phyloP scores from a whole-genome alignment of 2,329 filamentous ascomycete genomes.

The Zarea fungicola region DNA sequence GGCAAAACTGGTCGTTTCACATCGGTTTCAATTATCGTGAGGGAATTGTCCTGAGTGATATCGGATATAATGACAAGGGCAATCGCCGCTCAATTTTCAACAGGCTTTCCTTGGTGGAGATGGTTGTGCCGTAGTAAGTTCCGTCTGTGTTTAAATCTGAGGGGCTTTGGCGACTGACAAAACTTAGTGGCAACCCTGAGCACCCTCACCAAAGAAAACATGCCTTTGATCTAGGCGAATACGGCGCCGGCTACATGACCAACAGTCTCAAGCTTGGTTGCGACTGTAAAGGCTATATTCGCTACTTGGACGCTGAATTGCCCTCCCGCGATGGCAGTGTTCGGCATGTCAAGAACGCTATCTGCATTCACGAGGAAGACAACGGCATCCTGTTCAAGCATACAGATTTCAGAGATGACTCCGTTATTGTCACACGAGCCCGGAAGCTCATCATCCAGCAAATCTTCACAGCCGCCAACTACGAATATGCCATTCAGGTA shows the following conservation, averaged over 20 bases:
- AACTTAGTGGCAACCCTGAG: conserved; percentile 57
- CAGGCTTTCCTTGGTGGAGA: conserved; percentile 62
- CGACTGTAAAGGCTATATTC: conserved; percentile 68
- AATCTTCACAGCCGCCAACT: conserved; percentile 62
- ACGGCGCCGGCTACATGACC: conserved; percentile 58
- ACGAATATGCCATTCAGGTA: conserved; percentile 53
- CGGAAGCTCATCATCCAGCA: conserved; percentile 58
- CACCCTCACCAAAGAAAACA: conserved; percentile 60
- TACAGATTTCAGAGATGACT: conserved; percentile 55
- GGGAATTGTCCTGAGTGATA: conserved; percentile 66
- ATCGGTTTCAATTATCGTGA: conserved; percentile 68
- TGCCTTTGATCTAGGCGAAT: conserved; percentile 66
- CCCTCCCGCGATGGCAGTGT: conserved; percentile 63
- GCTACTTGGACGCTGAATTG: conserved; percentile 50
- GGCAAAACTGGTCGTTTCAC: conserved; percentile 65
- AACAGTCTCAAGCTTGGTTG: conserved; percentile 64
- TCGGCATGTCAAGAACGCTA: conserved; percentile 56
- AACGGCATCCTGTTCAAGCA: conserved; percentile 61
- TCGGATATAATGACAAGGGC: conserved; percentile 44
- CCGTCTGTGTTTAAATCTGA: too few relatives aligned
- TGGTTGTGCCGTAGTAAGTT: conserved; percentile 71
- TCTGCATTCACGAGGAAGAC: conserved; percentile 35
- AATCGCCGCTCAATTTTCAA: conserved; percentile 58
- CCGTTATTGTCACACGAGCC: conserved; percentile 51
- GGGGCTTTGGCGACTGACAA: too few relatives aligned